A percentile compares a stretch with the other conserved stretches of the same genome.
These are phyloP conservation scores for Solanum pimpinellifolium DNA, from an alignment of 257 asterid genomes.

Conservation along the genomic window DNA sequence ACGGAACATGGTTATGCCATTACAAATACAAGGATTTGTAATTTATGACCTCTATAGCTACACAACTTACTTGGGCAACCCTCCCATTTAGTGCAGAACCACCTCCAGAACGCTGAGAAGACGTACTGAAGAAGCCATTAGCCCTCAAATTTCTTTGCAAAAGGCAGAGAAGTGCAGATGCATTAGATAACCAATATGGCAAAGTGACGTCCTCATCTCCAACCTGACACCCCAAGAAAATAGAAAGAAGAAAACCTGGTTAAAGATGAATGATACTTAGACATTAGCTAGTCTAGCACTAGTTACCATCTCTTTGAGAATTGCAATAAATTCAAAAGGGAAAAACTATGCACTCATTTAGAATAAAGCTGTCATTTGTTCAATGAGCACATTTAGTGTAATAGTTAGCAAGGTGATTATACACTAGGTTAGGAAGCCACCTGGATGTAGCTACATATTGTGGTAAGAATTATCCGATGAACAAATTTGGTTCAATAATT, in stretches of 20 bases:
- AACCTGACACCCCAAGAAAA: slow-evolving; percentile 30
- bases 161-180: slow-evolving; percentile 93
- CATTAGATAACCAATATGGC: slow-evolving; percentile 94
- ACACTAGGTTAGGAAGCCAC: background rate
- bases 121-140: slow-evolving; percentile 65
- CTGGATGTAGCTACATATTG: background rate
- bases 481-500: background rate
- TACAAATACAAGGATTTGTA: background rate
- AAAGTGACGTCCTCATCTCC: slow-evolving; percentile 63
- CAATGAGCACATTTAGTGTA: background rate
- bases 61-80: slow-evolving; percentile 53
- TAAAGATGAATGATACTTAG: background rate
- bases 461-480: background rate
- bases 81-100: slow-evolving; percentile 72
- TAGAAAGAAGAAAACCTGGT: background rate
- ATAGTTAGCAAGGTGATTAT: background rate
- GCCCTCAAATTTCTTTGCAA: slow-evolving; percentile 85
- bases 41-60: background rate
- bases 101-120: slow-evolving; percentile 74
- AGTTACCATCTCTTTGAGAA: background rate
- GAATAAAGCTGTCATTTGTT: background rate
- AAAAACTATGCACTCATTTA: background rate
- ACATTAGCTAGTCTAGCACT: background rate
- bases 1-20: background rate
- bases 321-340: background rate